These are phyloP conservation scores for Sicyos edulis DNA, from an alignment of 306 rosid species.

Conservation along the genomic window DNA sequence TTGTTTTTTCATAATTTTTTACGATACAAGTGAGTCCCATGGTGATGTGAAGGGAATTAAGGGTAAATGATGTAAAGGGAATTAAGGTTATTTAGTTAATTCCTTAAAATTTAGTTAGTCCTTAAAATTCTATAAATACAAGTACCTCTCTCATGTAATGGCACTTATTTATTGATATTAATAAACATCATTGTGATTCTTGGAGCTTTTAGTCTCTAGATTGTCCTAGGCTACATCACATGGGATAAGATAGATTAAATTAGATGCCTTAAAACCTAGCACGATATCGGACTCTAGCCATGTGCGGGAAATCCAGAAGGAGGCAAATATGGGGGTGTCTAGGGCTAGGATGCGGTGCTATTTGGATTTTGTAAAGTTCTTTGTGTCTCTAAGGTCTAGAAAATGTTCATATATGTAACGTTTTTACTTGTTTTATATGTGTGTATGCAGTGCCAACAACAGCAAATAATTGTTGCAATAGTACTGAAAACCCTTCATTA, in stretches of 20 bases:
- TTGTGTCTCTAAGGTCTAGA: neutral
- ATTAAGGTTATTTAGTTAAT: no score
- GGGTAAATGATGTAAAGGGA: no score
- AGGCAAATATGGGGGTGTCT: neutral
- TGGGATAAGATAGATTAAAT: neutral
- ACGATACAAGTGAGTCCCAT: neutral
- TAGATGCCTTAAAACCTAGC: constrained; percentile 2
- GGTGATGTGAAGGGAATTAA: neutral
- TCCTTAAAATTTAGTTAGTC: no score
- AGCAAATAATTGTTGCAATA: constrained; percentile 66
- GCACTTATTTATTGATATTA: no score
- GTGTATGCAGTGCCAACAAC: constrained; percentile 39
- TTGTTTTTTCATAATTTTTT: neutral
- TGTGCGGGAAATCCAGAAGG: neutral
- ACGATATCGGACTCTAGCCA: neutral
- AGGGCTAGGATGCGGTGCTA: constrained; percentile 2
- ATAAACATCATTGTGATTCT: no score
- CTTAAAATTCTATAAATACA: no score
- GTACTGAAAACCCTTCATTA: constrained; percentile 57
- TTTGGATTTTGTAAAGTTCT: neutral
- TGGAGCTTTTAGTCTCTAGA: no score
- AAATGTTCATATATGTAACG: neutral
- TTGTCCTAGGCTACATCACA: neutral
- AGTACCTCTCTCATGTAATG: no score
- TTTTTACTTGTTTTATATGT: constrained; percentile 20